A percentile compares a stretch with the other conserved stretches of the same genome.
Conservation (phyloP, 169 alveolate species). For the Plasmodium gaboni region DNA sequence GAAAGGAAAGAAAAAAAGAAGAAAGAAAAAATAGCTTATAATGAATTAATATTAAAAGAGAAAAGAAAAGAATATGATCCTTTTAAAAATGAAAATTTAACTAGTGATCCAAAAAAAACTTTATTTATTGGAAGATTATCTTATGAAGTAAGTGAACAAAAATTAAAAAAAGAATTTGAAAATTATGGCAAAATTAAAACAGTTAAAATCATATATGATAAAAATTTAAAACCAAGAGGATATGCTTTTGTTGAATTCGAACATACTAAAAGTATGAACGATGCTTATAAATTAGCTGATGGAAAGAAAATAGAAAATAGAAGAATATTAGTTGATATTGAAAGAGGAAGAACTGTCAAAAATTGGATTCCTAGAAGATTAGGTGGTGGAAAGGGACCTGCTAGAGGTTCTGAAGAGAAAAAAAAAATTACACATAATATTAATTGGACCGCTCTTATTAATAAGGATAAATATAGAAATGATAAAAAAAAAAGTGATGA, state of each 20-base stretch:
- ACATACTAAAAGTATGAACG: constrained; percentile 90
- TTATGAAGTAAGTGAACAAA: constrained; percentile 94
- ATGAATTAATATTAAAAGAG: constrained; percentile 69
- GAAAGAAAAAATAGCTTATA: constrained; percentile 73
- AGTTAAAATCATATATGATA: constrained; percentile 89
- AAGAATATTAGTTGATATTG: constrained; percentile 95
- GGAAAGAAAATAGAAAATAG: constrained; percentile 95
- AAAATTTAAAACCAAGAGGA: constrained; percentile 94
- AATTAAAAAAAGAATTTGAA: constrained; percentile 93
- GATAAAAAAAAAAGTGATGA: constrained; percentile 29
- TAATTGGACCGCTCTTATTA: constrained; percentile 48
- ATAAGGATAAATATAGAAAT: constrained; percentile 48
- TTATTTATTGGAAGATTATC: constrained; percentile 94
- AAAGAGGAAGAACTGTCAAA: constrained; percentile 94
- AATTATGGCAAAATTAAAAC: constrained; percentile 93
- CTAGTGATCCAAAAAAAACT: constrained; percentile 95
- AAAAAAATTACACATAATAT: constrained; percentile 77
- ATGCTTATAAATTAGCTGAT: constrained; percentile 94
- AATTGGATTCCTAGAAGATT: constrained; percentile 96
- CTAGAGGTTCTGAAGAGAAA: constrained; percentile 82
- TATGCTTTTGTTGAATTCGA: constrained; percentile 97
- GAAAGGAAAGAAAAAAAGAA: constrained; percentile 81
- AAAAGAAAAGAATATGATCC: constrained; percentile 81
- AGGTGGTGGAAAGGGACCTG: constrained; percentile 97
- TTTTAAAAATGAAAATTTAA: constrained; percentile 77